phyloP scores from a whole-genome alignment of 2,329 filamentous ascomycete species.

The Colletotrichum karsti region DNA sequence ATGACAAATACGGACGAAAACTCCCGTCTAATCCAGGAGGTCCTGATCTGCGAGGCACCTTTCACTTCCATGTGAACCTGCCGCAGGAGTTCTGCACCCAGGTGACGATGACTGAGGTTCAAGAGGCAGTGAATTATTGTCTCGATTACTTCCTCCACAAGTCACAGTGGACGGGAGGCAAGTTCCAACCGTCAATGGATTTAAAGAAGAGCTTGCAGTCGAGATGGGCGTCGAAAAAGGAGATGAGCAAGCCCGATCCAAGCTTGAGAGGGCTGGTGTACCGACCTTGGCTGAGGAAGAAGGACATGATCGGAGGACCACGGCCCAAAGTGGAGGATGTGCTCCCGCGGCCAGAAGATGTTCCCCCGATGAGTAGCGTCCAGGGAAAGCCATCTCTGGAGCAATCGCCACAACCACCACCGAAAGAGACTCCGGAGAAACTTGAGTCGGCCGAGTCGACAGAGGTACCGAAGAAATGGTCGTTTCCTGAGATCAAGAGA shows the following conservation, averaged over 20 bases:
- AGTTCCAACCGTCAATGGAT: no score
- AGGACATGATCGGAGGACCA: background rate
- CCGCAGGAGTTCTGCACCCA: background rate
- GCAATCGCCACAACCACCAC: background rate
- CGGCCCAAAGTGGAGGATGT: background rate
- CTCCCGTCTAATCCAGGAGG: background rate
- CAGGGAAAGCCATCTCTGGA: no score
- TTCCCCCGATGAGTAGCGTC: no score
- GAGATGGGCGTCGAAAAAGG: background rate
- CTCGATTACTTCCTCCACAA: background rate
- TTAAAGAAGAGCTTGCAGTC: background rate
- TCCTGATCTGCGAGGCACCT: background rate
- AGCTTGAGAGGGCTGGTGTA: background rate
- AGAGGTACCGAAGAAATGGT: no score
- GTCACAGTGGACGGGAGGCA: no score
- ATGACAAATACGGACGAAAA: background rate
- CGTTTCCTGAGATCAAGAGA: no score
- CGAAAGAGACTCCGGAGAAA: background rate
- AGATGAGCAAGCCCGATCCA: background rate
- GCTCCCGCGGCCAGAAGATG: no score
- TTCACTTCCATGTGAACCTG: background rate
- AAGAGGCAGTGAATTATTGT: background rate
- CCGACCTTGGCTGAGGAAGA: background rate
- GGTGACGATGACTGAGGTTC: constrained; percentile 1
- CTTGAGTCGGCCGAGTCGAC: background rate